Evolutionary conservation across 352 stramenopile genomes (phyloP).

Genomic region (Lagenidium sp.): DNA sequence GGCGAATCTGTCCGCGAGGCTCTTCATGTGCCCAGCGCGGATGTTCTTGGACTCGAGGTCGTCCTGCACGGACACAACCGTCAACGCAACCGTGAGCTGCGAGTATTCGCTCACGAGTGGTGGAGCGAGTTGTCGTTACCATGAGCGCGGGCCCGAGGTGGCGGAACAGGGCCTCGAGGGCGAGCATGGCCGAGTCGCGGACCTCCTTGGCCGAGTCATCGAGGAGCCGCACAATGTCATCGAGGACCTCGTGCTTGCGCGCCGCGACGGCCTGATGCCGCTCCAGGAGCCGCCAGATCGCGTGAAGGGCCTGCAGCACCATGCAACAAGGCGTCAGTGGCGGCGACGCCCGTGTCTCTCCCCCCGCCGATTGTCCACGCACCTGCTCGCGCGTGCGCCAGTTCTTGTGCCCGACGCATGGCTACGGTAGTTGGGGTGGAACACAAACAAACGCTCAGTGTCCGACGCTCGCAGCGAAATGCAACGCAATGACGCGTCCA

Average conservation of each 20-base stretch:
- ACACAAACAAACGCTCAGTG: background rate
- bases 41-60: conserved; percentile 72
- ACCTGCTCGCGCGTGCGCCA: conserved; percentile 80
- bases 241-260: conserved; percentile 44
- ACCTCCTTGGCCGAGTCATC: conserved; percentile 84
- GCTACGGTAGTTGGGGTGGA: conserved; percentile 4
- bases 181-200: conserved; percentile 51
- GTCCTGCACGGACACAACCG: conserved; percentile 18
- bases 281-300: conserved; percentile 58
- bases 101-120: too few relatives aligned
- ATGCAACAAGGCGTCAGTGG: background rate
- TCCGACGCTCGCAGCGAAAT: too few relatives aligned
- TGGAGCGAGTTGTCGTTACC: too few relatives aligned
- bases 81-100: background rate
- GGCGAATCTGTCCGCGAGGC: conserved; percentile 44
- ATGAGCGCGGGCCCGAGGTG: conserved; percentile 58
- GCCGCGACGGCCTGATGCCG: conserved; percentile 30
- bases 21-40: conserved; percentile 67
- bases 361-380: background rate
- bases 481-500: too few relatives aligned
- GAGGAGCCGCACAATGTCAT: conserved; percentile 52
- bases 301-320: conserved; percentile 35
- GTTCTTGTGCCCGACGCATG: conserved; percentile 66
- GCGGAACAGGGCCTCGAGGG: conserved; percentile 68
- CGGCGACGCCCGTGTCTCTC: background rate